These are phyloP conservation scores for Phoenix roebelenii DNA, from an alignment of 176 grass and related monocot genomes.

Conservation along the genomic window DNA sequence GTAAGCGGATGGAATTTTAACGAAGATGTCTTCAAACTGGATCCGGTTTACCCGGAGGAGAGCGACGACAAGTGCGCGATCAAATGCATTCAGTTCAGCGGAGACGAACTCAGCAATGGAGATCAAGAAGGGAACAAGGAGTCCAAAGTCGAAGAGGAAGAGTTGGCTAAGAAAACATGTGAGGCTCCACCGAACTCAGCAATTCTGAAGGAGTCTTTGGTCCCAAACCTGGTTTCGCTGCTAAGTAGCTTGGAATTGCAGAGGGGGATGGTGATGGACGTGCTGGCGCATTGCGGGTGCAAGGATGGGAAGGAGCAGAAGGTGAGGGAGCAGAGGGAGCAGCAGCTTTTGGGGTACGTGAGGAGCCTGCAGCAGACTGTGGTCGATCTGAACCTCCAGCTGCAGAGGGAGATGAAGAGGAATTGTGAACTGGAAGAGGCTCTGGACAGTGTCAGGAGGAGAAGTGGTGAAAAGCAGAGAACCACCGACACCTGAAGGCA, in stretches of 20 bases:
- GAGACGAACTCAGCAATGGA: background rate
- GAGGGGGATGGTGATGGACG: conserved; percentile 47
- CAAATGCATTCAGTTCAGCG: too few species aligned
- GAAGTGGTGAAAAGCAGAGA: background rate
- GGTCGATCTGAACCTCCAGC: conserved; percentile 37
- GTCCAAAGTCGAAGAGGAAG: too few species aligned
- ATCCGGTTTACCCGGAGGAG: conserved; percentile 12
- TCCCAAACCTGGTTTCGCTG: conserved; percentile 56
- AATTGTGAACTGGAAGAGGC: conserved; percentile 36
- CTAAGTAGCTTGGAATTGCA: conserved; percentile 63
- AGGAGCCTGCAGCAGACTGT: conserved; percentile 41
- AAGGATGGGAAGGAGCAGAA: background rate
- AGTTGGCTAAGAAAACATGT: too few species aligned
- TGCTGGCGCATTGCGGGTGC: conserved; percentile 27
- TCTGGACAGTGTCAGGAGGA: conserved; percentile 21
- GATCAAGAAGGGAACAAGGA: conserved; percentile 5
- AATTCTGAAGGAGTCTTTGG: conserved; percentile 26
- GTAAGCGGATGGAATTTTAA: conserved; percentile 88
- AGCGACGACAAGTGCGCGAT: conserved; percentile 6
- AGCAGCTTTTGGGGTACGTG: conserved; percentile 44
- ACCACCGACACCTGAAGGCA: too few species aligned
- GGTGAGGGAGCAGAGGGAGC: conserved; percentile 28
- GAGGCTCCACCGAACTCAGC: background rate
- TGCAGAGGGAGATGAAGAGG: conserved; percentile 43
- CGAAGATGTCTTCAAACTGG: conserved; percentile 40